phyloP scores from a whole-genome alignment of 2,329 filamentous ascomycete genomes.

The Sordariomycetes sp. region DNA sequence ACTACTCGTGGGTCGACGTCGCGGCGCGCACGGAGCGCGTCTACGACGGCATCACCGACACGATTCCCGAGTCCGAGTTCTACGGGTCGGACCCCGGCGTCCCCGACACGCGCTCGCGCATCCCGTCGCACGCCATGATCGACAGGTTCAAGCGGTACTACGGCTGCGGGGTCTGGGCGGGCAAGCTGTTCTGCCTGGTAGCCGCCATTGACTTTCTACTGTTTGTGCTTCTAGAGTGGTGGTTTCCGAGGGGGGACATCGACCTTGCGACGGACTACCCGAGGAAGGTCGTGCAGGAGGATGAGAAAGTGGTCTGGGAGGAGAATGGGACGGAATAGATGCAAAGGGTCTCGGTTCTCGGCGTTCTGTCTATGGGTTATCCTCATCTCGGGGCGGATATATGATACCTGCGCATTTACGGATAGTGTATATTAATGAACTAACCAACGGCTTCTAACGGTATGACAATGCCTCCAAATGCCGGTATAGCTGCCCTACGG shows the following conservation, averaged over 20 bases:
- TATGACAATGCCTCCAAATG: too few relatives aligned
- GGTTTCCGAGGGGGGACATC: slow-evolving; percentile 74
- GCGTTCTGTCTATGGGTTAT: not conserved
- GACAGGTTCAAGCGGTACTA: slow-evolving; percentile 95
- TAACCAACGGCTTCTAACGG: not conserved
- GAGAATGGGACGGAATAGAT: not conserved
- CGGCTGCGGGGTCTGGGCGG: slow-evolving; percentile 95
- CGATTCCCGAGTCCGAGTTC: slow-evolving; percentile 77
- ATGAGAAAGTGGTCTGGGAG: not conserved
- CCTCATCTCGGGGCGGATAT: not conserved
- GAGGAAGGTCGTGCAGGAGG: slow-evolving; percentile 42
- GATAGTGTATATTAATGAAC: not conserved
- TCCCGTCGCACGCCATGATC: slow-evolving; percentile 84
- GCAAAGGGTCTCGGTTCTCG: not conserved
- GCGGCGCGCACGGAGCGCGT: slow-evolving; percentile 88
- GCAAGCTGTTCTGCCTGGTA: slow-evolving; percentile 92
- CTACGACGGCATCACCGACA: slow-evolving; percentile 84
- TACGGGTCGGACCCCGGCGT: slow-evolving; percentile 67
- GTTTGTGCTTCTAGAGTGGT: slow-evolving; percentile 79
- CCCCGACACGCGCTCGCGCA: slow-evolving; percentile 44
- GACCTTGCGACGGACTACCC: slow-evolving; percentile 91
- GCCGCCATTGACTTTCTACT: slow-evolving; percentile 90
- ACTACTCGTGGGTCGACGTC: slow-evolving; percentile 98
- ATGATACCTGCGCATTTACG: not conserved
- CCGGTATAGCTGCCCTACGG: too few relatives aligned